Percentiles rank a stretch among this genome's conserved stretches.
phyloP scores from a whole-genome alignment of 2,329 filamentous ascomycete genomes.

The Xylaria sp. region DNA sequence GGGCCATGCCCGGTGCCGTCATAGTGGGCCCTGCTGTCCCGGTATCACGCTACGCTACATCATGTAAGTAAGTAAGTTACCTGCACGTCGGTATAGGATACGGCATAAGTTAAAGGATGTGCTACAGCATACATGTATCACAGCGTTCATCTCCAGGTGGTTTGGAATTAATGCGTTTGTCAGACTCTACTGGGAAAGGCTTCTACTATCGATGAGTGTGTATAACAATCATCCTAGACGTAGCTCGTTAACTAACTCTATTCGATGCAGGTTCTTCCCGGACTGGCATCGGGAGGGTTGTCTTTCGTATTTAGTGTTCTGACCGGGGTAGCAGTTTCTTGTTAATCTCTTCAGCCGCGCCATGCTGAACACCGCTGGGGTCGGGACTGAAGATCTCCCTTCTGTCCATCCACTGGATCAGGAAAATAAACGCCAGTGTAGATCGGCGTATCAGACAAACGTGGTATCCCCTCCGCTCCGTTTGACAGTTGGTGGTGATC shows the following conservation, averaged over 20 bases:
- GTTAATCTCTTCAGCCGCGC: constrained; percentile 12
- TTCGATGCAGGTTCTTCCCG: too few species aligned
- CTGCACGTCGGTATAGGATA: too few species aligned
- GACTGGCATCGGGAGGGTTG: too few species aligned
- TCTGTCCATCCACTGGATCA: neutral
- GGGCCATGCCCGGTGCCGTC: constrained; percentile 37
- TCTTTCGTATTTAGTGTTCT: too few species aligned
- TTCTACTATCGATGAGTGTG: too few species aligned
- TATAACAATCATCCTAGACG: too few species aligned
- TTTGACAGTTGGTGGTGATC: neutral
- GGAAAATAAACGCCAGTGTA: neutral
- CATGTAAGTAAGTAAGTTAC: constrained; percentile 2
- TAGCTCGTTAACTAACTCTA: neutral
- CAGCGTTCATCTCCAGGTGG: neutral
- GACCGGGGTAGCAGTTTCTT: neutral
- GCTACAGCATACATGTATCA: neutral
- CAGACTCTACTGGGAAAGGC: too few species aligned
- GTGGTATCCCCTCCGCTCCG: neutral
- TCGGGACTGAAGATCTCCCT: neutral
- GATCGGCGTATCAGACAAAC: neutral
- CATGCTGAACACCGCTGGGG: constrained; percentile 1
- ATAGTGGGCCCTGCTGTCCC: constrained; percentile 28
- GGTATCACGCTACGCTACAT: neutral
- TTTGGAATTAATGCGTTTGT: too few species aligned
- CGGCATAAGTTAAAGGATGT: neutral